A percentile compares a stretch with the other conserved stretches of the same genome.
Conservation (phyloP, 805 yeast genomes). For the Debaryomyces prosopidis region DNA sequence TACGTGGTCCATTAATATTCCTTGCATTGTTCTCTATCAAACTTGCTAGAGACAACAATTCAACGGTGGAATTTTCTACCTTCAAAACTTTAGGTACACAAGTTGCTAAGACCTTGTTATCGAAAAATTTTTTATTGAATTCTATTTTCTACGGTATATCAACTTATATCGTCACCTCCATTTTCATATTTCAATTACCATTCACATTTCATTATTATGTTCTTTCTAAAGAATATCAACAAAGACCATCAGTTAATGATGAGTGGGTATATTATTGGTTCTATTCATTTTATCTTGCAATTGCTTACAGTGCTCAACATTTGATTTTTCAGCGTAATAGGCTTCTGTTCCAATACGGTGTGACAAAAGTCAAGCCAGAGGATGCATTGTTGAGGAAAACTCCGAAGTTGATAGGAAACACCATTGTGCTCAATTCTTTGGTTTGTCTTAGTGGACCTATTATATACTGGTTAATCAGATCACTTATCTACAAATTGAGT, state of each 20-base stretch:
- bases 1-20: slow-evolving; percentile 33
- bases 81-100: slow-evolving; percentile 36
- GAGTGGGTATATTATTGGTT: slow-evolving; percentile 53
- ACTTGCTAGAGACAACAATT: slow-evolving; percentile 19
- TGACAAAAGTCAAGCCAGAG: slow-evolving; percentile 42
- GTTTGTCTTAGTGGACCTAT: slow-evolving; percentile 36
- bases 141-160: slow-evolving; percentile 22
- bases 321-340: slow-evolving; percentile 55
- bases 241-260: slow-evolving; percentile 38
- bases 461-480: slow-evolving; percentile 40
- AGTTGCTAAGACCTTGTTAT: slow-evolving; percentile 19
- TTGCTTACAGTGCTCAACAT: slow-evolving; percentile 52
- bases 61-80: slow-evolving; percentile 31
- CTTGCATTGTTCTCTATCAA: slow-evolving; percentile 27
- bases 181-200: slow-evolving; percentile 29
- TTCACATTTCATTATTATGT: slow-evolving; percentile 27
- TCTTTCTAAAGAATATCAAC: slow-evolving; percentile 40
- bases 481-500: slow-evolving; percentile 39
- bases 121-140: slow-evolving; percentile 17
- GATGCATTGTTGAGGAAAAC: slow-evolving; percentile 25
- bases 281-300: slow-evolving; percentile 39
- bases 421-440: slow-evolving; percentile 31
- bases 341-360: slow-evolving; percentile 47
- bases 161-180: slow-evolving; percentile 19
- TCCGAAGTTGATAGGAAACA: slow-evolving; percentile 35